phyloP scores from a whole-genome alignment of 1,284 basidiomycete species.

The Clitocybe nebularis region DNA sequence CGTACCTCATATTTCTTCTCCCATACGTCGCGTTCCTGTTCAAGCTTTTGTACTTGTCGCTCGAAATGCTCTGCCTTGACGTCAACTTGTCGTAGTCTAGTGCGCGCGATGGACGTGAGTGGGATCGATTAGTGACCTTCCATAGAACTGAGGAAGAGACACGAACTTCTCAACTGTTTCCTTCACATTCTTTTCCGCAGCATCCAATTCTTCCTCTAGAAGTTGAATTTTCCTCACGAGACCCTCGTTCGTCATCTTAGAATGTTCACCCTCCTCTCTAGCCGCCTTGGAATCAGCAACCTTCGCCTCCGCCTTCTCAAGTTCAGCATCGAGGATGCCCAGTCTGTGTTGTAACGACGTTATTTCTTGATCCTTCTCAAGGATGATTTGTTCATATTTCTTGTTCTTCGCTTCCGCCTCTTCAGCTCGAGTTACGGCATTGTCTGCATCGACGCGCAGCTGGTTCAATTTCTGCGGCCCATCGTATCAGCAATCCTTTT shows the following conservation, averaged over 20 bases:
- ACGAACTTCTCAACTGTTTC: slow-evolving; percentile 96
- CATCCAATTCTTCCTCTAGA: slow-evolving; percentile 94
- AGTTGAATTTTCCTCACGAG: slow-evolving; percentile 86
- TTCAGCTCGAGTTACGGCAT: slow-evolving; percentile 76
- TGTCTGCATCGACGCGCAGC: slow-evolving; percentile 87
- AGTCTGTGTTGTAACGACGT: slow-evolving; percentile 81
- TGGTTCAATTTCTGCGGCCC: slow-evolving; percentile 69
- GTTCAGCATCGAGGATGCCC: slow-evolving; percentile 62
- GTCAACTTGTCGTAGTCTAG: slow-evolving; percentile 92
- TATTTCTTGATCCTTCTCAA: slow-evolving; percentile 89
- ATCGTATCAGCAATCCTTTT: too few species aligned
- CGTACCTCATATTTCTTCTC: slow-evolving; percentile 93
- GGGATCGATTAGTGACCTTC: slow-evolving; percentile 11
- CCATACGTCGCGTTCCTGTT: slow-evolving; percentile 91
- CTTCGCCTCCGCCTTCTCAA: slow-evolving; percentile 77
- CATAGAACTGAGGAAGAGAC: slow-evolving; percentile 11
- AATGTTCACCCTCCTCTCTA: slow-evolving; percentile 71
- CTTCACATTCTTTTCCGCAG: slow-evolving; percentile 94
- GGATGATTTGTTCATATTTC: slow-evolving; percentile 73
- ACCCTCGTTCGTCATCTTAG: slow-evolving; percentile 74
- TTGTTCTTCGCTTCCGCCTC: slow-evolving; percentile 85
- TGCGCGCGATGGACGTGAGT: slow-evolving; percentile 13
- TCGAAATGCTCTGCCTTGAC: slow-evolving; percentile 99
- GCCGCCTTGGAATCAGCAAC: slow-evolving; percentile 69
- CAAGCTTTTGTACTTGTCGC: slow-evolving; percentile 82